Evolutionary conservation across 2,329 filamentous ascomycete genomes (phyloP).

Genomic region (Alternaria postmessia): DNA sequence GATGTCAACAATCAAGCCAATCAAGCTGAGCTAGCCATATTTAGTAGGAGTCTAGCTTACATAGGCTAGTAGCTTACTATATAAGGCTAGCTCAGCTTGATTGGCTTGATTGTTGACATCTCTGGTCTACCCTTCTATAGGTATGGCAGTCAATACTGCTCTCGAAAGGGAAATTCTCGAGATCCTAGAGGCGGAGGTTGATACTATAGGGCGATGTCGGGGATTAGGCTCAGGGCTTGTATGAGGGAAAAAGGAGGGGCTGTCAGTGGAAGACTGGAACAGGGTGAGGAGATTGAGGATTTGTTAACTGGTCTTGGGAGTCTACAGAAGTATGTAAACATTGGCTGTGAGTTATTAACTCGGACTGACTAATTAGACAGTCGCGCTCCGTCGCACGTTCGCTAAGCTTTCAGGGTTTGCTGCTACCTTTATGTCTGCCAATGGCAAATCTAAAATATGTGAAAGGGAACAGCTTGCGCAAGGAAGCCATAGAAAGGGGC

Average conservation of each 20-base stretch:
- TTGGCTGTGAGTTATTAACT: background rate
- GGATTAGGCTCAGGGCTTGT: background rate
- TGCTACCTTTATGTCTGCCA: background rate
- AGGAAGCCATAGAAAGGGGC: background rate
- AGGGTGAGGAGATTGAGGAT: background rate
- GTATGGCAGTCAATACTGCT: background rate
- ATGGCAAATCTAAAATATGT: background rate
- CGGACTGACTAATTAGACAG: background rate
- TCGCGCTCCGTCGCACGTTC: background rate
- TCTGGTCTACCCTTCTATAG: background rate
- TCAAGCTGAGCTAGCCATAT: too few relatives aligned
- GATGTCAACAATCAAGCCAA: too few relatives aligned
- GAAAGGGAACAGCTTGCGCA: background rate
- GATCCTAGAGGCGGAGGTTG: background rate
- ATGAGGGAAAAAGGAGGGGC: background rate
- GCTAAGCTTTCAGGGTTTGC: background rate
- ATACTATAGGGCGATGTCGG: background rate
- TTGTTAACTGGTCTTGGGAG: background rate
- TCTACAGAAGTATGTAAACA: background rate
- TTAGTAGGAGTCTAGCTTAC: too few relatives aligned
- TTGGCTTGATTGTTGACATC: too few relatives aligned
- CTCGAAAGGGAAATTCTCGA: slow-evolving; percentile 1
- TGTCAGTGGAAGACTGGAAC: too few relatives aligned
- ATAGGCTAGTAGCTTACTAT: too few relatives aligned
- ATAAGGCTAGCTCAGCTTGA: too few relatives aligned